Evolutionary conservation across 2,329 filamentous ascomycete species (phyloP).

Genomic region (Aspergillus fumigatiaffinis): DNA sequence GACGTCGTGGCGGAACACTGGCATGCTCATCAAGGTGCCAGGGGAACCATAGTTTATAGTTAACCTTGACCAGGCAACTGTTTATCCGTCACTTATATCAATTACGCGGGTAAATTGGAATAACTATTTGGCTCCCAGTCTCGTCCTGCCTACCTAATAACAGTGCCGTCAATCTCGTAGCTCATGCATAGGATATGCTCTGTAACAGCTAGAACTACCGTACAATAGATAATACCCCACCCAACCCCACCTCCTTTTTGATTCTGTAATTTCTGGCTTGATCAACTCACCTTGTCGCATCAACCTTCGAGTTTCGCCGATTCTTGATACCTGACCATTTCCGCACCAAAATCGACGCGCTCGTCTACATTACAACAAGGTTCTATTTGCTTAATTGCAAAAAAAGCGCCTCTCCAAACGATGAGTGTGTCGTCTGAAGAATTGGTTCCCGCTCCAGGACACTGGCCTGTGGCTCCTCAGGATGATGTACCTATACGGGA

Average conservation of each 20-base stretch:
- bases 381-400: background rate
- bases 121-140: no score
- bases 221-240: background rate
- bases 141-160: background rate
- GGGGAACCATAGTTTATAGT: background rate
- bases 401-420: background rate
- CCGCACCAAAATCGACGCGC: background rate
- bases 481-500: constrained; percentile 55
- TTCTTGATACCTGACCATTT: background rate
- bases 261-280: background rate
- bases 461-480: constrained; percentile 65
- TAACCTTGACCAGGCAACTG: background rate
- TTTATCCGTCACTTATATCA: background rate
- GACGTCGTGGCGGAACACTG: background rate
- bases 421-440: constrained; percentile 24
- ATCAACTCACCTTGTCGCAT: background rate
- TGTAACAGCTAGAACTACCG: no score
- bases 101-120: no score
- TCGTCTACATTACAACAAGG: background rate
- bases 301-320: background rate
- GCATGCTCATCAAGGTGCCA: background rate
- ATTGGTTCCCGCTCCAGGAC: constrained; percentile 49
- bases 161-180: background rate
- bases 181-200: background rate
- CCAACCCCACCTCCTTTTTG: background rate